Evolutionary conservation across 345 rosid species (phyloP).

Genomic region (Syzygium jambos): DNA sequence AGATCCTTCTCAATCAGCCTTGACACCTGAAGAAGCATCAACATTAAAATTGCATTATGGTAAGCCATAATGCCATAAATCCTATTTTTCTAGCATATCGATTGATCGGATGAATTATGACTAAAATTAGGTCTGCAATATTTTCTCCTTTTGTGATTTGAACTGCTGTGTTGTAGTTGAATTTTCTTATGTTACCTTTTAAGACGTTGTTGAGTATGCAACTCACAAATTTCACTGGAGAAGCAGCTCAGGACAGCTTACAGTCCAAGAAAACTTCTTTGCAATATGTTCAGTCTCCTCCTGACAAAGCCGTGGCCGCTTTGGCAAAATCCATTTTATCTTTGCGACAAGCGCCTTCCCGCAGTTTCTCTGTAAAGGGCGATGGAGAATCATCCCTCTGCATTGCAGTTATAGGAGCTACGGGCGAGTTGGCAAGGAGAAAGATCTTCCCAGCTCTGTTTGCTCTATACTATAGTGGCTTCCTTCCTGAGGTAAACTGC

Average conservation of each 20-base stretch:
- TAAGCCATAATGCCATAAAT: slow-evolving; percentile 3
- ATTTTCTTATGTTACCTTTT: neutral
- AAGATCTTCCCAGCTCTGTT: slow-evolving; percentile 69
- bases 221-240: slow-evolving; percentile 14
- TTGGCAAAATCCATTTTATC: neutral
- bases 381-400: slow-evolving; percentile 41
- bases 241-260: slow-evolving; percentile 1
- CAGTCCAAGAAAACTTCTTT: slow-evolving; percentile 9
- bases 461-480: slow-evolving; percentile 70
- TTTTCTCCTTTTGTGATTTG: neutral
- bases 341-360: slow-evolving; percentile 10
- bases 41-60: neutral
- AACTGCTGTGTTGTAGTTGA: neutral
- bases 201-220: neutral
- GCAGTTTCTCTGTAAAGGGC: slow-evolving; percentile 13
- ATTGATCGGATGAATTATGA: neutral
- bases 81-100: neutral
- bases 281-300: neutral
- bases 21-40: slow-evolving; percentile 11
- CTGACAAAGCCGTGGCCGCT: slow-evolving; percentile 1
- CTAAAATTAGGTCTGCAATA: neutral
- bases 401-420: slow-evolving; percentile 76
- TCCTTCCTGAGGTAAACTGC: slow-evolving; percentile 60
- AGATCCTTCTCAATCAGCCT: slow-evolving; percentile 21
- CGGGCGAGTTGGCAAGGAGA: slow-evolving; percentile 59